These are phyloP conservation scores for Termitomyces sp. DNA, from an alignment of 768 basidiomycete genomes.

Conservation along the genomic window DNA sequence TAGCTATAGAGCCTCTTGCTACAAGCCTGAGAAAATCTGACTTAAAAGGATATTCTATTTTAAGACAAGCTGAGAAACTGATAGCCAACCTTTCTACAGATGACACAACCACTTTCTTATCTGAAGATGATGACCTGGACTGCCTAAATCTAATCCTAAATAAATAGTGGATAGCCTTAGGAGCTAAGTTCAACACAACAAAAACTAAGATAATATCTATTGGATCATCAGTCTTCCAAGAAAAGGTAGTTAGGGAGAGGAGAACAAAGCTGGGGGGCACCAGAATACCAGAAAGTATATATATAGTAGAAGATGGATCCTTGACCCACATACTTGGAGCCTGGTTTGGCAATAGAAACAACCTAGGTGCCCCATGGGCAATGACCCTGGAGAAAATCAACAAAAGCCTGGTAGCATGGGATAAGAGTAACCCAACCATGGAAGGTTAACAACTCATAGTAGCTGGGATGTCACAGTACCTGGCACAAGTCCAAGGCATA, in stretches of 20 bases:
- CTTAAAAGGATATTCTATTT: constrained; percentile 21
- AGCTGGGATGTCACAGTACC: constrained; percentile 28
- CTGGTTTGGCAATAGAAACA: constrained; percentile 21
- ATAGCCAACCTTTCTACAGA: constrained; percentile 33
- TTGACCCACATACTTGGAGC: constrained; percentile 25
- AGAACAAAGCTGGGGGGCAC: not conserved
- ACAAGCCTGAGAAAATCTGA: not conserved
- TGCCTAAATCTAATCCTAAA: constrained; percentile 21
- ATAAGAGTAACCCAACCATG: constrained; percentile 20
- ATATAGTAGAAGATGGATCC: constrained; percentile 24
- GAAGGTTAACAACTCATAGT: constrained; percentile 20
- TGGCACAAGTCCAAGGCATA: constrained; percentile 30
- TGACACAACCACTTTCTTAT: constrained; percentile 32
- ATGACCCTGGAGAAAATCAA: constrained; percentile 22
- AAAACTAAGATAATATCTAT: constrained; percentile 36
- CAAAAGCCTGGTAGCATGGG: constrained; percentile 15
- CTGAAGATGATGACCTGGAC: constrained; percentile 18
- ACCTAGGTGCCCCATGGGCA: constrained; percentile 18
- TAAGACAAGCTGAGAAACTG: constrained; percentile 13
- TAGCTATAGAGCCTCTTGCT: not conserved
- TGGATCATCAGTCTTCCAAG: constrained; percentile 13
- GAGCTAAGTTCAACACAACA: constrained; percentile 32
- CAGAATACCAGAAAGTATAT: constrained; percentile 13
- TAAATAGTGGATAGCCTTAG: constrained; percentile 32
- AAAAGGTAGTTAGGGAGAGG: too few species aligned